phyloP scores from a whole-genome alignment of 805 yeast genomes.

The Hanseniaspora valbyensis region DNA sequence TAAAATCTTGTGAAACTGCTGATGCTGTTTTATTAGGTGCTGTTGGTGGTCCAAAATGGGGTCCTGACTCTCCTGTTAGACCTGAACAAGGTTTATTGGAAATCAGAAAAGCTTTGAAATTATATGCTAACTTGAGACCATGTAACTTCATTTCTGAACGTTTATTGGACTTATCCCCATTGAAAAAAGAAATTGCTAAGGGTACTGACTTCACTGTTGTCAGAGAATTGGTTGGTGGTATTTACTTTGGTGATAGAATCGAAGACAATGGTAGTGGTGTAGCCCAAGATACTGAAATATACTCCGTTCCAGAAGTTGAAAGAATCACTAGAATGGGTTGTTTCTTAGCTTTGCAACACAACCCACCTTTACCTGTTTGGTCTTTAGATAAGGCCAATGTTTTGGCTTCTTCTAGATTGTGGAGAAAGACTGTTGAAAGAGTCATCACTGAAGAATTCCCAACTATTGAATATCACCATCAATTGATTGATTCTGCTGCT shows the following conservation, averaged over 20 bases:
- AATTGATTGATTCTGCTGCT: conserved; percentile 96
- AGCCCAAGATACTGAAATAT: conserved; percentile 90
- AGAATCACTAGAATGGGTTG: conserved; percentile 98
- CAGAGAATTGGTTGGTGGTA: conserved; percentile 95
- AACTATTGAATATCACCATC: conserved; percentile 74
- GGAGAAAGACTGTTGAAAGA: conserved; percentile 88
- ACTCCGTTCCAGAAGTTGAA: conserved; percentile 82
- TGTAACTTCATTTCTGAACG: conserved; percentile 85
- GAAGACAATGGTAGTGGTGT: conserved; percentile 74
- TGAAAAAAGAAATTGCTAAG: conserved; percentile 68
- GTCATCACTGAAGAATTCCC: conserved; percentile 86
- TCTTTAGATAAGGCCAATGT: conserved; percentile 96
- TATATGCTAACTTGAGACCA: conserved; percentile 94
- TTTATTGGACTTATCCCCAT: conserved; percentile 75
- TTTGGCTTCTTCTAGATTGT: conserved; percentile 85
- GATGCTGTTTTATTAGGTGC: conserved; percentile 97
- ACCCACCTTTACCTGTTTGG: conserved; percentile 93
- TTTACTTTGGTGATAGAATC: conserved; percentile 89
- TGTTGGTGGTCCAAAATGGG: conserved; percentile 99
- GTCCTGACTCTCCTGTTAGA: conserved; percentile 76
- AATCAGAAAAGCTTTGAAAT: conserved; percentile 85
- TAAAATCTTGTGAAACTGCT: conserved; percentile 71
- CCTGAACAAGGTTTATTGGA: conserved; percentile 94
- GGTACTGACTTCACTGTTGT: conserved; percentile 92
- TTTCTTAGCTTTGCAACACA: conserved; percentile 80